Evolutionary conservation across 2,329 filamentous ascomycete genomes (phyloP).

Genomic region (Ceratocystis variospora): DNA sequence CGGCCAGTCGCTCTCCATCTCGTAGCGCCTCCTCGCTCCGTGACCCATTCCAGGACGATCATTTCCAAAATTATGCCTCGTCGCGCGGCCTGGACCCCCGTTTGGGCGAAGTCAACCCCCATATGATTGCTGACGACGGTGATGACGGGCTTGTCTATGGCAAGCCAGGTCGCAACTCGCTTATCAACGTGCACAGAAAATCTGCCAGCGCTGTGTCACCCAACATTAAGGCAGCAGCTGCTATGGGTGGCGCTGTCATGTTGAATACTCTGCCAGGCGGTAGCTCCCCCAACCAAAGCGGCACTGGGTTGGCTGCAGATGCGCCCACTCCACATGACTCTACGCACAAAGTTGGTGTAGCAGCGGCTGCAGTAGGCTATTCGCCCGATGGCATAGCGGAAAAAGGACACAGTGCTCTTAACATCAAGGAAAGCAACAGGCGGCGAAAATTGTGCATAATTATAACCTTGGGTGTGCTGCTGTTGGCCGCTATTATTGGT

Average conservation of each 20-base stretch:
- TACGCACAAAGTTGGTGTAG: not conserved
- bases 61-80: conserved; percentile 12
- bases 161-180: conserved; percentile 37
- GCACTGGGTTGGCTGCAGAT: not conserved
- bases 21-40: conserved; percentile 12
- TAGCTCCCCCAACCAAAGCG: conserved; percentile 12
- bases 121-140: conserved; percentile 72
- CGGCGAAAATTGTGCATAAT: conserved; percentile 57
- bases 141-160: conserved; percentile 62
- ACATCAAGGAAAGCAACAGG: conserved; percentile 21
- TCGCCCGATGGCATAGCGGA: conserved; percentile 34
- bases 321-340: not conserved
- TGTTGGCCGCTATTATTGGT: conserved; percentile 58
- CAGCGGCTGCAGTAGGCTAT: conserved; percentile 11
- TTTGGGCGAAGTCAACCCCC: conserved; percentile 55
- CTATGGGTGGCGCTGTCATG: conserved; percentile 28
- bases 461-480: conserved; percentile 45
- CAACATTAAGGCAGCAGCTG: conserved; percentile 33
- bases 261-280: conserved; percentile 15
- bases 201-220: conserved; percentile 28
- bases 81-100: conserved; percentile 32
- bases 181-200: conserved; percentile 36
- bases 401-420: not conserved
- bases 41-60: conserved; percentile 19
- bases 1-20: conserved; percentile 7